Base-by-base conservation (phyloP, 192 early-diverging fungal species). In the Backusella luteola region DNA sequence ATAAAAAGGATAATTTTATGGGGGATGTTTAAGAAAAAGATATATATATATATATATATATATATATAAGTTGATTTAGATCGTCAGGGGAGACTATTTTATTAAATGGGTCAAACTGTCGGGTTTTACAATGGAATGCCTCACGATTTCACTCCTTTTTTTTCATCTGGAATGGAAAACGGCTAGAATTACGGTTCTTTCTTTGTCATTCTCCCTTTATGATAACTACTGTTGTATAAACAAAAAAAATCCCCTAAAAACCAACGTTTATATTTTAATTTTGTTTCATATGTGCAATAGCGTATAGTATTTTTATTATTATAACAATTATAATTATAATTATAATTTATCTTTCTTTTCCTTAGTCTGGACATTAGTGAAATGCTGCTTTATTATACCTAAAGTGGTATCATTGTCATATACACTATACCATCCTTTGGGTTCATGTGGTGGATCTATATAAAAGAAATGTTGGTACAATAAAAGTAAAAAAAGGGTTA, bases 381-480 rank as follows among this genome's bases (percentile, higher is more conserved):
- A 73, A 66, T 44, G 69, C 0, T 72, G 39, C 53, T 77, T 72
- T 46, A 80, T 76, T 34, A 80, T 52, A 3, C 26, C 36, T 4
- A 76, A 26, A 11, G 79, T 76, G 6, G 75, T 73, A 67, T 92
- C 91, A 0, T 78, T 78, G 74, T 92, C 85, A 44, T 90, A 92
- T 12, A 92, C 83, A 81, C 85, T 83, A 79, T 91, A 89, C 91
- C 91, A 92, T 29, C 91, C 79, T 66, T 69, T 73, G 11, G 77
- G 76, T 63, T 82, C 81, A 46, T 82, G 81, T 9, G 77, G 81
- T 70, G 81, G 81, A 71, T 82, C 81, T 77, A 38, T 35, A 3
- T 26, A 1, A 23, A 52, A 63, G 56, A 56, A 8, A 56, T 9
- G 42, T 21, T 74, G 34, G 5, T 52, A 41, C 1, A 35, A 26